These are phyloP conservation scores for Euphorbia pulcherrima DNA, from an alignment of 345 rosid genomes.

Conservation along the genomic window DNA sequence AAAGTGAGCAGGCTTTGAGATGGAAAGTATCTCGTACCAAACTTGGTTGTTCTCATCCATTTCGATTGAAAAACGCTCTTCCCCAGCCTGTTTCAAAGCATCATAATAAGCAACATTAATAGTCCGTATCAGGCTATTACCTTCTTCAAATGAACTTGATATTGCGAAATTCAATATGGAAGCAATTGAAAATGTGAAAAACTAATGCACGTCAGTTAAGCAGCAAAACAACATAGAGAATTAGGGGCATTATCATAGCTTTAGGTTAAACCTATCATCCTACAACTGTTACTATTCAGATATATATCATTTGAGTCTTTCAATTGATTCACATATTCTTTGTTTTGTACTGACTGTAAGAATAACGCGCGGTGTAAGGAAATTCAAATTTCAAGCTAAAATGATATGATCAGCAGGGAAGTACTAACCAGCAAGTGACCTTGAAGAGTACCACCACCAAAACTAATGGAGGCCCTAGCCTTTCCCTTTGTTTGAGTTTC, in stretches of 20 bases:
- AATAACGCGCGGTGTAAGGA: too few species aligned
- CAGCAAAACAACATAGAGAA: too few species aligned
- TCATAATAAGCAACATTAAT: slow-evolving; percentile 10
- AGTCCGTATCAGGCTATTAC: neutral
- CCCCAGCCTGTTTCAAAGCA: slow-evolving; percentile 57
- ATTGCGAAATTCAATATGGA: neutral
- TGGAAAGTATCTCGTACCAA: slow-evolving; percentile 78
- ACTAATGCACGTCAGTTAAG: too few species aligned
- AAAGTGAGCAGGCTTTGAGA: slow-evolving; percentile 91
- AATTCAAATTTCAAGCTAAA: neutral
- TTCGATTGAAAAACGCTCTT: slow-evolving; percentile 78
- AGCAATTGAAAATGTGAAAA: too few species aligned
- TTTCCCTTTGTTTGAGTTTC: slow-evolving; percentile 48
- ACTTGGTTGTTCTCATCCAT: slow-evolving; percentile 73
- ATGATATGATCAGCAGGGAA: neutral
- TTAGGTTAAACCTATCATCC: too few species aligned
- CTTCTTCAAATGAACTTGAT: neutral
- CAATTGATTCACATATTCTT: too few species aligned
- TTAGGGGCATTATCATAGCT: too few species aligned
- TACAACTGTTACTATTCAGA: too few species aligned
- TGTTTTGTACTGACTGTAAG: too few species aligned
- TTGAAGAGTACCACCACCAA: slow-evolving; percentile 78
- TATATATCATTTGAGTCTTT: too few species aligned
- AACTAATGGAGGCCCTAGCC: slow-evolving; percentile 42
- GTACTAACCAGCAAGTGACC: slow-evolving; percentile 75